phyloP scores from a whole-genome alignment of 169 alveolate species.

The Plasmodium coatneyi region DNA sequence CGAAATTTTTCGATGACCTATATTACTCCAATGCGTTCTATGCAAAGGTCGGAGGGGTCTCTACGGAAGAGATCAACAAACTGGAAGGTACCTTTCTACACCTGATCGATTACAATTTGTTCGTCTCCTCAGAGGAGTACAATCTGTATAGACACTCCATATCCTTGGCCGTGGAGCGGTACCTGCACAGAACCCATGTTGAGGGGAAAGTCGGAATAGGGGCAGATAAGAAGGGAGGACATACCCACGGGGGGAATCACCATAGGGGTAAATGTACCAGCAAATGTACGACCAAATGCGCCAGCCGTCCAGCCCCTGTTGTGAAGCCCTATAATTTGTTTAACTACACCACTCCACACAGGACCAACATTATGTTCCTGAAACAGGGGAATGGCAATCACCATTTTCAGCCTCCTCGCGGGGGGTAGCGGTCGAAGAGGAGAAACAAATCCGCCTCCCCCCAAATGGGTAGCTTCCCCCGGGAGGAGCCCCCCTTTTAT shows the following conservation, averaged over 20 bases:
- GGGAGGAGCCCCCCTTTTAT: background rate
- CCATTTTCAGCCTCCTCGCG: background rate
- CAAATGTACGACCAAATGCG: background rate
- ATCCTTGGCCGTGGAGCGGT: conserved; percentile 77
- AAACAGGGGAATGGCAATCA: background rate
- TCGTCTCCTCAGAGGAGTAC: conserved; percentile 89
- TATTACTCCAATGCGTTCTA: conserved; percentile 91
- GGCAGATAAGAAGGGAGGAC: background rate
- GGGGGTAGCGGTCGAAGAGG: background rate
- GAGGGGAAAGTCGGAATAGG: conserved; percentile 6
- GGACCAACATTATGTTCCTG: conserved; percentile 13
- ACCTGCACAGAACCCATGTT: conserved; percentile 2
- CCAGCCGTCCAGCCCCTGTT: background rate
- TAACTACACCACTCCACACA: conserved; percentile 4
- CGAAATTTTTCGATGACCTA: conserved; percentile 94
- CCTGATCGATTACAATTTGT: conserved; percentile 88
- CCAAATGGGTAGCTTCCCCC: background rate
- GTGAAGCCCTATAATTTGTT: conserved; percentile 13
- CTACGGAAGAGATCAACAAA: conserved; percentile 90
- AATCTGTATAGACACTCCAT: conserved; percentile 87
- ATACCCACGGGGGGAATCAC: background rate
- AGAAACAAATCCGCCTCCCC: background rate
- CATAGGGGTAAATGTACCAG: background rate
- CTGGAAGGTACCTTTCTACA: conserved; percentile 91
- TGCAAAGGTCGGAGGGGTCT: conserved; percentile 95